Percentiles rank a stretch among this genome's conserved stretches.
phyloP scores from a whole-genome alignment of 202 grass and related monocot genomes.

The Eragrostis tef region DNA sequence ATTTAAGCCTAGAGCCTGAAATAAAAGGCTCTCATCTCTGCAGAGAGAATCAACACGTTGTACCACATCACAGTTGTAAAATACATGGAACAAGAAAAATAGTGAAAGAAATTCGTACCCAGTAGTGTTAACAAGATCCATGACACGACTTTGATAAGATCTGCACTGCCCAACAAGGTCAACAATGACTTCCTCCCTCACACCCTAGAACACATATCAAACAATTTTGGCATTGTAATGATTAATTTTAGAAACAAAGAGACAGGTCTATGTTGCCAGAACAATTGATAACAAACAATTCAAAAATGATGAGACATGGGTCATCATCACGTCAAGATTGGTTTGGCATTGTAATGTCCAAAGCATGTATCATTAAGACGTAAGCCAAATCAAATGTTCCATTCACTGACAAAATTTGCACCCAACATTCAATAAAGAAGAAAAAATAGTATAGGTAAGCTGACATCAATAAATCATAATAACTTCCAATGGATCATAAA shows the following conservation, averaged over 20 bases:
- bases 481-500: neutral
- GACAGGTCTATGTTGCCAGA: neutral
- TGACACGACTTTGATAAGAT: slow-evolving; percentile 75
- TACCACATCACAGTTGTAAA: slow-evolving; percentile 37
- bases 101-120: slow-evolving; percentile 50
- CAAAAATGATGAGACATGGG: neutral
- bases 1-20: slow-evolving; percentile 86
- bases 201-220: slow-evolving; percentile 60
- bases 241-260: neutral
- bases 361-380: neutral
- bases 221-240: no score
- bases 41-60: slow-evolving; percentile 38
- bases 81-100: slow-evolving; percentile 4
- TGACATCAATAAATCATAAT: slow-evolving; percentile 23
- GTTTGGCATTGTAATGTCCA: slow-evolving; percentile 3
- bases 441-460: neutral
- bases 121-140: slow-evolving; percentile 84
- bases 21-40: slow-evolving; percentile 90
- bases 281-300: neutral
- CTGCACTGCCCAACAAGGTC: slow-evolving; percentile 94
- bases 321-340: slow-evolving; percentile 11
- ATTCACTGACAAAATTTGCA: neutral
- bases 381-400: slow-evolving; percentile 28
- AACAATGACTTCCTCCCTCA: slow-evolving; percentile 87
- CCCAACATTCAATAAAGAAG: neutral